Conservation (phyloP, 306 rosid species). For the Castanopsis chinensis region DNA sequence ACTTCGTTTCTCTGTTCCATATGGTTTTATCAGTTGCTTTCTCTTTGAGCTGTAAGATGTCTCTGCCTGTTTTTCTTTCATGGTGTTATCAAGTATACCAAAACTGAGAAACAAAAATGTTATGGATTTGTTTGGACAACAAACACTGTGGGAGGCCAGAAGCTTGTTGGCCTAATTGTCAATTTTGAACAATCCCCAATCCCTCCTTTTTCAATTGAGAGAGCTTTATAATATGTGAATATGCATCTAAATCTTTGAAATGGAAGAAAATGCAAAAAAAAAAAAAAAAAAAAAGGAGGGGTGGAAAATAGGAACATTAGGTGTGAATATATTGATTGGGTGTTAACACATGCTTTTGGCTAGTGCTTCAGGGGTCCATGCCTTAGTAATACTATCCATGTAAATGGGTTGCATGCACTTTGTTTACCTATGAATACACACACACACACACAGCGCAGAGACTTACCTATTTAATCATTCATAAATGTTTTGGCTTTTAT, state of each 20-base stretch:
- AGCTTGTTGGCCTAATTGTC: too few relatives aligned
- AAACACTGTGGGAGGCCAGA: too few relatives aligned
- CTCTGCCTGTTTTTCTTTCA: not conserved
- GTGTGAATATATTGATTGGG: not conserved
- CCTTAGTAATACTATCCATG: not conserved
- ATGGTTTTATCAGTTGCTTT: not conserved
- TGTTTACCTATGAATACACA: not conserved
- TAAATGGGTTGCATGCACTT: not conserved
- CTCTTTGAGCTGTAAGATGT: too few relatives aligned
- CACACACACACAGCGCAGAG: too few relatives aligned
- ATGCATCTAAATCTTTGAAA: not conserved
- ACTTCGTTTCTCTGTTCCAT: not conserved
- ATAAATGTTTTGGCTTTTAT: slow-evolving; percentile 3
- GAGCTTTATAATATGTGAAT: not conserved
- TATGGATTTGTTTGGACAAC: not conserved
- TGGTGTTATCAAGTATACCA: not conserved
- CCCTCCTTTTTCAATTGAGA: not conserved
- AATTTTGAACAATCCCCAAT: not conserved
- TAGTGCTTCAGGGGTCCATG: not conserved
- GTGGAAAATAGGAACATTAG: too few relatives aligned
- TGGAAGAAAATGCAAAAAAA: not conserved
- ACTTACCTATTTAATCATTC: not conserved
- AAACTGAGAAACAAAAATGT: not conserved
- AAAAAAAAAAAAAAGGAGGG: fast-evolving
- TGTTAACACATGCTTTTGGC: not conserved